Base-by-base conservation (phyloP, 2,329 filamentous ascomycete genomes). In the Trichoderma simmonsii region DNA sequence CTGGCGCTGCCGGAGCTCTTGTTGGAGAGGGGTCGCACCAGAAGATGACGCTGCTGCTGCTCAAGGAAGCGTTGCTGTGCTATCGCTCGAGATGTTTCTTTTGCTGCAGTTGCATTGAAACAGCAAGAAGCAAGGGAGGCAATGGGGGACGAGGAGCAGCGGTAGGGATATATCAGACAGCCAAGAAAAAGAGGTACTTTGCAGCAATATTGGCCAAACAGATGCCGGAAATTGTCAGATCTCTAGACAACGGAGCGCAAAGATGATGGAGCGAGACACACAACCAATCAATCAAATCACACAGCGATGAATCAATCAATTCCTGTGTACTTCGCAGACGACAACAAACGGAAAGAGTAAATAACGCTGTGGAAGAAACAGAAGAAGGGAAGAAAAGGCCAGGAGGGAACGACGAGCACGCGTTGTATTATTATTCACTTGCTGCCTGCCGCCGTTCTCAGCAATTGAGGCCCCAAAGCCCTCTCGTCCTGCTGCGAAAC, bases 231-330 rank as follows among this genome's bases (percentile, higher is more conserved):
- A 61, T 18, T 34, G 11, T 48, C 32, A 68, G 61, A 72, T 72
- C 43, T 36, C 43, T 36, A 63, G 64, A 63, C 64, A 63, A 39
- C 54, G 12, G 28, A 21, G 63, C 32, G 54, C 43, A 68, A 72
- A 24, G 63, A 66, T 32, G 64, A 48, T 48, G 51, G 43, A 28
- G 61, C 59, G 64, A 54, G 32, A 36, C 24, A 63, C 48, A 72
- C 71, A 70, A 68, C 24, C 66, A 70, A 72, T 70, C 56, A 66
- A 72, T 59, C 66, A 69, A 65, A 72, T 70, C 48, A 68, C 43
- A 56, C 43, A 26, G 26, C 39, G 30, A 70, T 63, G 59, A 72
- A 69, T 56, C 39, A 62, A 64, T 64, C 34, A 59, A 59, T 59
- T 63, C 32, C 60, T 70, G 59, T 72, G 71, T 61, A 72, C 59